phyloP scores from a whole-genome alignment of 192 early-diverging fungal genomes.

The Radiomyces spectabilis region DNA sequence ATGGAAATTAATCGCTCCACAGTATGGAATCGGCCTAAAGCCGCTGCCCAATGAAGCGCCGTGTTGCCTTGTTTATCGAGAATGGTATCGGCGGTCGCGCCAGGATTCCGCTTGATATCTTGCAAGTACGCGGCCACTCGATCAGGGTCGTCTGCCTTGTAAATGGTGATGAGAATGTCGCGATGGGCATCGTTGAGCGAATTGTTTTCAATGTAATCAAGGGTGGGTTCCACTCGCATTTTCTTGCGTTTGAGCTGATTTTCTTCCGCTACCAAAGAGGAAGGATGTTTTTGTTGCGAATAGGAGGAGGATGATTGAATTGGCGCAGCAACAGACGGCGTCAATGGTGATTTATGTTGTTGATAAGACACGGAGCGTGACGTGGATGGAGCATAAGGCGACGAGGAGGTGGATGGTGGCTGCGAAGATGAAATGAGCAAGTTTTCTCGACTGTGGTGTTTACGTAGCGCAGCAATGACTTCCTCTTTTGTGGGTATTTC shows the following conservation, averaged over 20 bases:
- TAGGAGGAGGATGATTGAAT: background rate
- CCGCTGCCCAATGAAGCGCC: constrained; percentile 93
- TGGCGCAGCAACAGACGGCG: no score
- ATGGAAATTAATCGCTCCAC: constrained; percentile 69
- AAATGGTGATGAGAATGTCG: constrained; percentile 76
- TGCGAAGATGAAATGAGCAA: background rate
- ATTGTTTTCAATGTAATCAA: constrained; percentile 14
- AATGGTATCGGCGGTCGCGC: no score
- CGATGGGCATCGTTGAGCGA: constrained; percentile 55
- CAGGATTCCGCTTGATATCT: constrained; percentile 56
- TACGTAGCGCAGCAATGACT: constrained; percentile 13
- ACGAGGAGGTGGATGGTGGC: background rate
- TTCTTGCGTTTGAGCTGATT: background rate
- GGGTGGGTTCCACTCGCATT: background rate
- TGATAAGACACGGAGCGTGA: background rate
- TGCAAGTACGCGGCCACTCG: constrained; percentile 21
- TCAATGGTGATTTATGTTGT: background rate
- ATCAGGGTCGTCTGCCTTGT: constrained; percentile 65
- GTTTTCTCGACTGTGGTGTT: background rate
- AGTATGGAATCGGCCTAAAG: constrained; percentile 69
- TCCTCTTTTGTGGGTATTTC: constrained; percentile 41
- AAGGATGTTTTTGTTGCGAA: background rate
- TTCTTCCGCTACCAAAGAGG: background rate
- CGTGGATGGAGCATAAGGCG: background rate
- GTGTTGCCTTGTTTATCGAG: constrained; percentile 97